Conservation (phyloP, 73 alveolate species). For the Blepharisma stoltei region DNA sequence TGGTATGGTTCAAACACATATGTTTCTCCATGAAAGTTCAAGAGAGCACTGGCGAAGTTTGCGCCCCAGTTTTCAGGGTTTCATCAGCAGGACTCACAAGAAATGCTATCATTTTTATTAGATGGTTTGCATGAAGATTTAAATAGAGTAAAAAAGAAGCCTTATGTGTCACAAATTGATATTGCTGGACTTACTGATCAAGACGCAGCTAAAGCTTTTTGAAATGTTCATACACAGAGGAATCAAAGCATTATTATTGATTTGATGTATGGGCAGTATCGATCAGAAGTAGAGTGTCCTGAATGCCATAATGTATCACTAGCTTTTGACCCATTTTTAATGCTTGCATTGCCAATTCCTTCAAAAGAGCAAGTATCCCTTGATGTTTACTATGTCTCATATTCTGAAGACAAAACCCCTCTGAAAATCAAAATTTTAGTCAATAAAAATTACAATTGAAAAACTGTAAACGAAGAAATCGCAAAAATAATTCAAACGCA, state of each 20-base stretch:
- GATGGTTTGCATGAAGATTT: slow-evolving; percentile 98
- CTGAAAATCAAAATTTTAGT: no score
- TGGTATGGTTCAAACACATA: slow-evolving; percentile 36
- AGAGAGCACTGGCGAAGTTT: slow-evolving; percentile 49
- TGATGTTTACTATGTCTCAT: no score
- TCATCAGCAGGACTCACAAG: slow-evolving; percentile 90
- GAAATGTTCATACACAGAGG: slow-evolving; percentile 86
- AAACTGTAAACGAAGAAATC: no score
- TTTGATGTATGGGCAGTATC: slow-evolving; percentile 92
- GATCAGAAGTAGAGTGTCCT: slow-evolving; percentile 86
- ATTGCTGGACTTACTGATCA: slow-evolving; percentile 67
- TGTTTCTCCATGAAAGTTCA: slow-evolving; percentile 52
- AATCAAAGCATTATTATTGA: slow-evolving; percentile 92
- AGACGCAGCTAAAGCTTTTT: slow-evolving; percentile 74
- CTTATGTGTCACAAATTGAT: slow-evolving; percentile 69
- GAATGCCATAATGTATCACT: slow-evolving; percentile 76
- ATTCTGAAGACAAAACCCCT: no score
- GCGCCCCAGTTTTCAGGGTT: slow-evolving; percentile 66
- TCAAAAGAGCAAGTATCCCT: background rate
- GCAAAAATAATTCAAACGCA: no score
- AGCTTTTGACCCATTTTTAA: slow-evolving; percentile 94
- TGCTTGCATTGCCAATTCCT: slow-evolving; percentile 93
- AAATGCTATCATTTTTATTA: slow-evolving; percentile 86
- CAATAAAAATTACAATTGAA: no score
- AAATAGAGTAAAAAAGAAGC: slow-evolving; percentile 80